Conservation (phyloP, 306 rosid species). For the Castanea mollissima region DNA sequence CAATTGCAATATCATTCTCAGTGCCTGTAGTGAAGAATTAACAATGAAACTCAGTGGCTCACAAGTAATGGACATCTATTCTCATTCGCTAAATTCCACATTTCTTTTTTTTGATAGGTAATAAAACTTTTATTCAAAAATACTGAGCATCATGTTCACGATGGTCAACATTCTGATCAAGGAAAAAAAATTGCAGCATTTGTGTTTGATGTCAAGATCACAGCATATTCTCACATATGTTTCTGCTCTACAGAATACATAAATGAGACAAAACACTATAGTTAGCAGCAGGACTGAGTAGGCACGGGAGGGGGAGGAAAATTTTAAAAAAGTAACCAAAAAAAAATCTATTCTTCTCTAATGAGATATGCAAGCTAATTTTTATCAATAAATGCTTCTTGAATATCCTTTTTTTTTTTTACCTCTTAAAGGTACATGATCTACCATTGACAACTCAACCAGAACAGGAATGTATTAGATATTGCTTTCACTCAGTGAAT, state of each 20-base stretch:
- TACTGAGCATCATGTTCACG: too few relatives aligned
- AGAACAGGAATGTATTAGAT: constrained; percentile 12
- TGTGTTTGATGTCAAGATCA: background rate
- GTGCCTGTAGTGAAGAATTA: constrained; percentile 55
- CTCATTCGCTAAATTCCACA: background rate
- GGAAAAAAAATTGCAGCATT: background rate
- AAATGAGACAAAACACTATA: background rate
- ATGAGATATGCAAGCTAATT: background rate
- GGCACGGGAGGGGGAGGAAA: background rate
- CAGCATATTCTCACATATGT: background rate
- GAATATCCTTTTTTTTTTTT: background rate
- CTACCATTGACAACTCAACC: constrained; percentile 3
- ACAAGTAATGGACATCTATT: background rate
- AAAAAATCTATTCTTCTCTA: background rate
- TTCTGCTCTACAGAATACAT: background rate
- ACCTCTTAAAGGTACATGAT: constrained; percentile 1
- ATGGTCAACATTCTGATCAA: too few relatives aligned
- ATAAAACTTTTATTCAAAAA: too few relatives aligned
- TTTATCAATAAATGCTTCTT: background rate
- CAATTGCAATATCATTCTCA: constrained; percentile 89
- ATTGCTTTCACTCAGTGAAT: constrained; percentile 12
- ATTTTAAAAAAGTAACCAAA: background rate
- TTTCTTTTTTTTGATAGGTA: background rate
- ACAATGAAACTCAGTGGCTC: constrained; percentile 17
- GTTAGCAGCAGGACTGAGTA: background rate